Base-by-base conservation (phyloP, 1,139 yeast species). In the Yamadazyma membranifaciens region DNA sequence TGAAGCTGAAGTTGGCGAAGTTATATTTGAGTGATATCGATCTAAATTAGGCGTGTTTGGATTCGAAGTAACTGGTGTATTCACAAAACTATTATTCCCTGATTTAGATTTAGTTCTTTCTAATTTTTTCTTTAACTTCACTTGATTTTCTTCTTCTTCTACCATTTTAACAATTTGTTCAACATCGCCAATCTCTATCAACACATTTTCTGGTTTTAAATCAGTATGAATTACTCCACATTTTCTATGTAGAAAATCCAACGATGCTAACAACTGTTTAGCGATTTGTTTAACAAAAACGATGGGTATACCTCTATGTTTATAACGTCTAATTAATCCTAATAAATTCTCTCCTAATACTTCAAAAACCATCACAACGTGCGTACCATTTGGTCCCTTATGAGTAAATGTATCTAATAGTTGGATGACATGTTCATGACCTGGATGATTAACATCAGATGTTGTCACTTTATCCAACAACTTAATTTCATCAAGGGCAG, bases 141-240 rank as follows among this genome's bases (percentile, higher is more conserved):
- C 67, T 44, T 73, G 77, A 42, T 61, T 65, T 50, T 80, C 85
- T 44, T 80, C 65, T 36, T 76, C 58, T 50, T 79, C 85, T 2
- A 81, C 72, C 54, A 74, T 67, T 41, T 69, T 63, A 24, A 87
- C 81, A 49, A 86, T 76, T 44, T 73, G 77, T 52, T 84, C 89
- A 27, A 84, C 91, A 52, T 87, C 88, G 31, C 83, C 84, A 45
- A 87, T 83, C 54, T 85, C 89, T 37, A 87, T 75, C 47, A 88
- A 65, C n/a, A 88, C 84, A 57, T 88, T 88, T 59, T 88, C 96
- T 0, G 96, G 96, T 60, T 88, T 88, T 46, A 88, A 69, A 56
- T 88, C 96, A 0, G 96, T 88, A 62, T 88, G 96, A 45, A 88
- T 85, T 28, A 88, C 83, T n/a, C 95, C 96, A 62, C 95, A 86